These are phyloP conservation scores for Carex sylvatica DNA, from an alignment of 202 grass and related monocot species.

Conservation along the genomic window DNA sequence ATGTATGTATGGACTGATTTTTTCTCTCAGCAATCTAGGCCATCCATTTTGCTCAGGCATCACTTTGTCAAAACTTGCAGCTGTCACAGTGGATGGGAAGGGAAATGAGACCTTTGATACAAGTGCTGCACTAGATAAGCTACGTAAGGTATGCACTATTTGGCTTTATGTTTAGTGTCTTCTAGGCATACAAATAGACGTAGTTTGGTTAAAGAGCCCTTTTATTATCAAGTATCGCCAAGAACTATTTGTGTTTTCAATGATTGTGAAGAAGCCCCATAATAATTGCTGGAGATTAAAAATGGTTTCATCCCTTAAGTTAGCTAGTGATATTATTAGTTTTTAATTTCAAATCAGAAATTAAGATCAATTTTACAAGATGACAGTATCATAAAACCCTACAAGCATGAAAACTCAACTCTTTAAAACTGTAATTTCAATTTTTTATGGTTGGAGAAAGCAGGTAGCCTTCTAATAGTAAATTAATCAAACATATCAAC, in stretches of 20 bases:
- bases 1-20: neutral
- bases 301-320: neutral
- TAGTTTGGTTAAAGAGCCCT: neutral
- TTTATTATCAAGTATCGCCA: neutral
- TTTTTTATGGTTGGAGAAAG: neutral
- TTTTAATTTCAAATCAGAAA: slow-evolving; percentile 10
- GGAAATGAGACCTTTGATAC: slow-evolving; percentile 98
- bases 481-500: neutral
- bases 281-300: neutral
- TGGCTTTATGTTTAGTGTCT: slow-evolving; percentile 14
- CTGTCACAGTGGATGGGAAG: slow-evolving; percentile 85
- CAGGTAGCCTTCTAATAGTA: neutral
- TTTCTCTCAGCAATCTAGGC: slow-evolving; percentile 57
- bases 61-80: slow-evolving; percentile 95
- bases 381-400: neutral
- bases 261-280: neutral
- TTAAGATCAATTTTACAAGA: neutral
- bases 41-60: slow-evolving; percentile 86
- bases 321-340: neutral
- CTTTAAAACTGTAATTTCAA: neutral
- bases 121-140: slow-evolving; percentile 89
- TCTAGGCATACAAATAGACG: neutral
- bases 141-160: slow-evolving; percentile 70
- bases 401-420: neutral
- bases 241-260: neutral